phyloP scores from a whole-genome alignment of 202 grass and related monocot genomes.

The Brachypodium distachyon region DNA sequence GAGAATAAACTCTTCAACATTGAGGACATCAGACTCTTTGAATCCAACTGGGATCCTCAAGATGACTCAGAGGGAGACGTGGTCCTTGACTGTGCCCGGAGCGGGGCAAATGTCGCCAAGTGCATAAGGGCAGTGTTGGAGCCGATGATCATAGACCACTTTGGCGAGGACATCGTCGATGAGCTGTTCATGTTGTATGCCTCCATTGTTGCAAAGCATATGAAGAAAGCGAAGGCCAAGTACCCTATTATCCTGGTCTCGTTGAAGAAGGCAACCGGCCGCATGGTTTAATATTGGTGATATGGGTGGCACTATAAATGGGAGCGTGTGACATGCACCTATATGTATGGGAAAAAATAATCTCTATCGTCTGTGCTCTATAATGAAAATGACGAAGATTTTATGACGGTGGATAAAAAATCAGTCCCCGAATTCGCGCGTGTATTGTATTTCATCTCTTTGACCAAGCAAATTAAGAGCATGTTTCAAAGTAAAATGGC shows the following conservation, averaged over 20 bases:
- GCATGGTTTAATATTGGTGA: no score
- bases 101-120: conserved; percentile 2
- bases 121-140: conserved; percentile 22
- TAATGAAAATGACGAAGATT: no score
- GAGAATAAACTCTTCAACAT: neutral
- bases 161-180: conserved; percentile 27
- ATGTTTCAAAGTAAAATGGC: no score
- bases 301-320: neutral
- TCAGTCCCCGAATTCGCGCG: no score
- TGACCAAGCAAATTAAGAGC: no score
- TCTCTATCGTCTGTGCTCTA: no score
- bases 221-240: conserved; percentile 16
- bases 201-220: neutral
- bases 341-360: no score
- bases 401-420: no score
- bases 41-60: conserved; percentile 31
- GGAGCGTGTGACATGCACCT: no score
- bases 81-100: neutral
- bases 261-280: conserved; percentile 14
- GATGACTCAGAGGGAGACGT: neutral
- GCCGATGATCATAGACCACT: conserved; percentile 16
- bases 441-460: no score
- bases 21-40: neutral
- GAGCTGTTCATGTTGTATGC: conserved; percentile 30
- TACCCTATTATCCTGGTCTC: conserved; percentile 1